phyloP scores from a whole-genome alignment of 306 rosid species.

The Gastrolobium bilobum region DNA sequence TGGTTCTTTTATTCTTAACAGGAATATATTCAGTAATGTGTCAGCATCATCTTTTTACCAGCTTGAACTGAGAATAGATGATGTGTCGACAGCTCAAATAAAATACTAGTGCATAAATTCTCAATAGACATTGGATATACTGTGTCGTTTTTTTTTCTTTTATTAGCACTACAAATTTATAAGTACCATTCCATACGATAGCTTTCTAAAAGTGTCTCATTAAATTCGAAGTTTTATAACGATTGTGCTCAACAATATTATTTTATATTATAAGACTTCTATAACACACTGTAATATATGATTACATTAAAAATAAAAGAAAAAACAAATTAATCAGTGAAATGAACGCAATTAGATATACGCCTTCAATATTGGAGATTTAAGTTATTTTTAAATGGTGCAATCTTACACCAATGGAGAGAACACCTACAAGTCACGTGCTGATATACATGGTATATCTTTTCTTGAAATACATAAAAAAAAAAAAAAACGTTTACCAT shows the following conservation, averaged over 20 bases:
- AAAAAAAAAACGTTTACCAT: too few relatives aligned
- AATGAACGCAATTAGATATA: neutral
- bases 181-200: neutral
- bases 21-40: conserved; percentile 18
- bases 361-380: neutral
- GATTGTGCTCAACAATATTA: neutral
- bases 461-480: neutral
- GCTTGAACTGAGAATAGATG: neutral
- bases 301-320: neutral
- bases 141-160: neutral
- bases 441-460: neutral
- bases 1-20: conserved; percentile 1
- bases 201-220: neutral
- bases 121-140: neutral
- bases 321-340: neutral
- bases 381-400: neutral
- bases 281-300: neutral
- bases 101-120: conserved; percentile 10
- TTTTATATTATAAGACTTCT: neutral
- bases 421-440: neutral
- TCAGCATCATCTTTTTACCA: conserved; percentile 4
- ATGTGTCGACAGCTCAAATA: conserved; percentile 15
- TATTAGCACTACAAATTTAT: neutral
- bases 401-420: neutral
- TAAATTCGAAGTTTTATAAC: neutral